Percentiles rank a stretch among this genome's conserved stretches.
Evolutionary conservation across 257 asterid genomes (phyloP).

Genomic region (Solanum dulcamara): DNA sequence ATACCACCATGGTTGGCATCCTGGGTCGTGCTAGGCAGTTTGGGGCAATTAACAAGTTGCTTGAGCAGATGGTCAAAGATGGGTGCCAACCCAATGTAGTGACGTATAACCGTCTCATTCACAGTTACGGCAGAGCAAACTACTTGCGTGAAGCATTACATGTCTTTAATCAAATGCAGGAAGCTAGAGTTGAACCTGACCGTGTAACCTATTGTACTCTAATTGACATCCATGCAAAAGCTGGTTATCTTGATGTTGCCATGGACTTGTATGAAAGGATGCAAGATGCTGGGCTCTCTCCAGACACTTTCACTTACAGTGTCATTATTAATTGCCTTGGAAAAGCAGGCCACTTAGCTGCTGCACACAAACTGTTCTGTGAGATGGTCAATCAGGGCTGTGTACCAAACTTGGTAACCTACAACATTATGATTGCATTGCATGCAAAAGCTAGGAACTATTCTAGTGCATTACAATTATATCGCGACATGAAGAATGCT

Average conservation of each 20-base stretch:
- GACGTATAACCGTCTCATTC: constrained; percentile 87
- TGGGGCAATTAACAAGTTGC: constrained; percentile 54
- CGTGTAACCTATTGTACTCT: constrained; percentile 95
- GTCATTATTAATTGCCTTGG: constrained; percentile 93
- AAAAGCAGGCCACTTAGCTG: constrained; percentile 82
- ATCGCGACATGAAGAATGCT: constrained; percentile 84
- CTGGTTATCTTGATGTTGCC: constrained; percentile 90
- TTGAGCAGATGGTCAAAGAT: constrained; percentile 67
- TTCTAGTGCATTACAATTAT: constrained; percentile 62
- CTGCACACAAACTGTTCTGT: constrained; percentile 65
- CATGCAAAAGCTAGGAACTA: constrained; percentile 94
- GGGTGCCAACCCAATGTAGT: constrained; percentile 86
- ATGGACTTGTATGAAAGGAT: constrained; percentile 76
- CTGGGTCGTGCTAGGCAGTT: constrained; percentile 91
- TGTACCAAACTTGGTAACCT: constrained; percentile 78
- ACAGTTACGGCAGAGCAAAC: constrained; percentile 89
- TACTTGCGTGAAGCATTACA: constrained; percentile 63
- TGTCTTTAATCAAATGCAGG: constrained; percentile 70
- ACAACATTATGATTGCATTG: constrained; percentile 83
- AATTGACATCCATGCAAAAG: constrained; percentile 90
- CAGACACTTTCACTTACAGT: constrained; percentile 94
- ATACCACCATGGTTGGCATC: constrained; percentile 94
- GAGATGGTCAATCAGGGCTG: constrained; percentile 93
- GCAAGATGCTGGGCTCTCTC: constrained; percentile 95
- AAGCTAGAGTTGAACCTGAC: constrained; percentile 73